phyloP scores from a whole-genome alignment of 1,284 basidiomycete genomes.

The Sanghuangporus sanghuang region DNA sequence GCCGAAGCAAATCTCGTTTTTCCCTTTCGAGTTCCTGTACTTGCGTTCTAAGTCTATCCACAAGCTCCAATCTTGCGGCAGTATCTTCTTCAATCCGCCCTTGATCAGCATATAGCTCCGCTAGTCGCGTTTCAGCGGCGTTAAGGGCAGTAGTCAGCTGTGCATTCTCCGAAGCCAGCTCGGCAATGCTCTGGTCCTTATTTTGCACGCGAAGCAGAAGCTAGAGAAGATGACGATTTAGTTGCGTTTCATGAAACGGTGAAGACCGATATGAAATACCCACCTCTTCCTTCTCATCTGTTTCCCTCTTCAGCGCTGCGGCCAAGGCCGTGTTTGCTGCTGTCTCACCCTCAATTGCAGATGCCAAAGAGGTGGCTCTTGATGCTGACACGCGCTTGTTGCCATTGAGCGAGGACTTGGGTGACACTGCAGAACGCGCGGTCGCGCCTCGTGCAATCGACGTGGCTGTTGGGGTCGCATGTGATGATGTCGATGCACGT shows the following conservation, averaged over 20 bases:
- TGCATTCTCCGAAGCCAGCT: constrained; percentile 57
- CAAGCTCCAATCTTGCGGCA: constrained; percentile 69
- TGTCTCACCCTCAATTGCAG: constrained; percentile 32
- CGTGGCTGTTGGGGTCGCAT: constrained; percentile 28
- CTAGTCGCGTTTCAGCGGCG: constrained; percentile 60
- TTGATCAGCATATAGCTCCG: constrained; percentile 76
- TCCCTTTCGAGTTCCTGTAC: constrained; percentile 79
- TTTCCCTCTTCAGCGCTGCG: constrained; percentile 64
- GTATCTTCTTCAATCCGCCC: constrained; percentile 71
- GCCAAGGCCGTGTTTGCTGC: constrained; percentile 43
- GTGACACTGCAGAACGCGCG: constrained; percentile 45
- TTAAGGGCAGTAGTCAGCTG: constrained; percentile 57
- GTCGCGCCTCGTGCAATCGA: constrained; percentile 38
- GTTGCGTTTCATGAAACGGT: constrained; percentile 11
- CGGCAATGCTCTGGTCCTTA: constrained; percentile 63
- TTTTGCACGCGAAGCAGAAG: constrained; percentile 70
- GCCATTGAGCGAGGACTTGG: constrained; percentile 24
- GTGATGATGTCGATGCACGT: constrained; percentile 31
- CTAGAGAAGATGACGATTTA: constrained; percentile 31
- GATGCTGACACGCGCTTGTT: constrained; percentile 22
- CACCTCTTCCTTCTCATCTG: constrained; percentile 76
- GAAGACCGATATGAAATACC: constrained; percentile 20
- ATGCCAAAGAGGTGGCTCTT: constrained; percentile 32
- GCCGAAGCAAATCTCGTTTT: constrained; percentile 68
- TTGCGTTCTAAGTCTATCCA: constrained; percentile 71